These are phyloP conservation scores for Bruguiera hainesii DNA, from an alignment of 441 rosid genomes.

Conservation along the genomic window DNA sequence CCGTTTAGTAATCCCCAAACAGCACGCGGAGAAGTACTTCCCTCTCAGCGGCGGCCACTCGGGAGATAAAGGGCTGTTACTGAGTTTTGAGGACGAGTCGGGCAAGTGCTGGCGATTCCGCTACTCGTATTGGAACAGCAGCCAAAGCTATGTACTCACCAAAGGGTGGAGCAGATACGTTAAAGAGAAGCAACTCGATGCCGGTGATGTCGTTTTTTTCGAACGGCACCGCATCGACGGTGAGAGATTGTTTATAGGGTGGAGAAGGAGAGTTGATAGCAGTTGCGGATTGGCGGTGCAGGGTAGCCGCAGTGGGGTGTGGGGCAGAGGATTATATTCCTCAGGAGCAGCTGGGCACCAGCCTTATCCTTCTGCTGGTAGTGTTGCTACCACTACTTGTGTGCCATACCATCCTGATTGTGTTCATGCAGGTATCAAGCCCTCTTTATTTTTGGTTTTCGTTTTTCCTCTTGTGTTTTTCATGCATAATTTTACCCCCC, in stretches of 20 bases:
- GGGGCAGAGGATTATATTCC: slow-evolving; percentile 31
- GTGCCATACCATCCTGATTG: slow-evolving; percentile 47
- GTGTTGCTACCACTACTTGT: slow-evolving; percentile 15
- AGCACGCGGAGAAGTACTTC: slow-evolving; percentile 89
- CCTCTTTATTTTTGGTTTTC: not conserved
- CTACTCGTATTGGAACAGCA: slow-evolving; percentile 97
- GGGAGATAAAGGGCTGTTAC: slow-evolving; percentile 58
- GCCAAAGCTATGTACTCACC: slow-evolving; percentile 92
- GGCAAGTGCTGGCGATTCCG: slow-evolving; percentile 89
- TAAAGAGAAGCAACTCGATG: slow-evolving; percentile 87
- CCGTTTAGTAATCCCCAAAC: slow-evolving; percentile 93
- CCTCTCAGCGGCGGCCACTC: slow-evolving; percentile 59
- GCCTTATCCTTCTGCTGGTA: slow-evolving; percentile 38
- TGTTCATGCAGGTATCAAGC: slow-evolving; percentile 61
- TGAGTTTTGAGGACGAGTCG: slow-evolving; percentile 84
- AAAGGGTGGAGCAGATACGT: slow-evolving; percentile 98
- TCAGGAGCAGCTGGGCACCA: slow-evolving; percentile 20
- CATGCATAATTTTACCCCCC: not conserved
- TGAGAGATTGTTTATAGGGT: slow-evolving; percentile 68
- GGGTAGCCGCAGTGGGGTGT: slow-evolving; percentile 20
- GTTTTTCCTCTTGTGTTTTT: not conserved
- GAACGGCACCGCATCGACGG: slow-evolving; percentile 59
- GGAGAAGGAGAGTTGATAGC: slow-evolving; percentile 54
- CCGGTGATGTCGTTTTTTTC: slow-evolving; percentile 81
- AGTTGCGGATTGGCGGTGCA: slow-evolving; percentile 19